These are phyloP conservation scores for Tolypocladium ophioglossoides DNA, from an alignment of 2,329 filamentous ascomycete species.

Conservation along the genomic window DNA sequence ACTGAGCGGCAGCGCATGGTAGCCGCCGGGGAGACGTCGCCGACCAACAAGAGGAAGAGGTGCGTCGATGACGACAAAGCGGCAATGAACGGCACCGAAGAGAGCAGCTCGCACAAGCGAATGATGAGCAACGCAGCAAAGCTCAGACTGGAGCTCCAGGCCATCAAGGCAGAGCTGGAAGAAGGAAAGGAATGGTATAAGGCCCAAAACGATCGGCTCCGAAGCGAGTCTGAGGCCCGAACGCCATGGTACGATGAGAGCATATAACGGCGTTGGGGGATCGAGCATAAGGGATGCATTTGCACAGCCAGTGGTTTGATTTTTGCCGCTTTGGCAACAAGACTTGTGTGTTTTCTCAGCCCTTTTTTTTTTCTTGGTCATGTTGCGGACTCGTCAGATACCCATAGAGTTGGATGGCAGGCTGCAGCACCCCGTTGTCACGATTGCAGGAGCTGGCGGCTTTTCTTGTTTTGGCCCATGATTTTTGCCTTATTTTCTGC, in stretches of 20 bases:
- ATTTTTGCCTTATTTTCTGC: constrained; percentile 2
- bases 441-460: neutral
- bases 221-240: constrained; percentile 22
- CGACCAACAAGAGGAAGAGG: constrained; percentile 23
- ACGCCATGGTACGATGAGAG: constrained; percentile 24
- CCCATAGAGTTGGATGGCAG: constrained; percentile 14
- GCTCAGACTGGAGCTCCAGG: constrained; percentile 28
- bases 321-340: neutral
- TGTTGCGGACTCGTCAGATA: constrained; percentile 10
- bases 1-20: neutral
- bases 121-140: constrained; percentile 32
- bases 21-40: constrained; percentile 5
- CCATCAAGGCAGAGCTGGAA: constrained; percentile 33
- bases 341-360: neutral
- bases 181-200: constrained; percentile 35
- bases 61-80: constrained; percentile 11
- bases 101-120: constrained; percentile 22
- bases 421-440: neutral
- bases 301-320: neutral
- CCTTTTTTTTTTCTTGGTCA: constrained; percentile 1
- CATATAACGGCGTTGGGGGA: constrained; percentile 11
- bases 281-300: neutral
- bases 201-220: constrained; percentile 32
- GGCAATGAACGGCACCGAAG: constrained; percentile 5
- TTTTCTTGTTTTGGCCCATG: constrained; percentile 2